These are phyloP conservation scores for Phylloporus scabripes DNA, from an alignment of 768 basidiomycete genomes.

Conservation along the genomic window DNA sequence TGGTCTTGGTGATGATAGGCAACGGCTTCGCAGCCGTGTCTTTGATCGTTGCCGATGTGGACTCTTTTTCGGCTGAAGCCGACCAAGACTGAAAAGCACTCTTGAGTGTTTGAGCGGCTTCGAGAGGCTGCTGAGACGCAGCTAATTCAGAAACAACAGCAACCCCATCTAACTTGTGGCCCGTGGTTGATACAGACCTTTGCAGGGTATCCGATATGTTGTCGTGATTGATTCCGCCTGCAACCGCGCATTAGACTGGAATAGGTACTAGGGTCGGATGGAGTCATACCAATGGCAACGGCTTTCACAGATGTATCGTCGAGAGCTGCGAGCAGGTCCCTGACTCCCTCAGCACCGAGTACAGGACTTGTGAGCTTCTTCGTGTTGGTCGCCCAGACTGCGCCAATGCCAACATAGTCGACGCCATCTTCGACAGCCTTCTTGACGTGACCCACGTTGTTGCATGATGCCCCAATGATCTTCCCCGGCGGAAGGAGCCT, in stretches of 20 bases:
- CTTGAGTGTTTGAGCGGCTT: slow-evolving; percentile 44
- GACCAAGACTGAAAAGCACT: slow-evolving; percentile 34
- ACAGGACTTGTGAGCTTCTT: slow-evolving; percentile 64
- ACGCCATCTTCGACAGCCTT: slow-evolving; percentile 58
- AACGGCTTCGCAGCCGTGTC: slow-evolving; percentile 46
- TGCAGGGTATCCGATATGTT: slow-evolving; percentile 76
- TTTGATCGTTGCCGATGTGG: slow-evolving; percentile 34
- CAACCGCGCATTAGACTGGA: neutral
- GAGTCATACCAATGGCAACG: slow-evolving; percentile 75
- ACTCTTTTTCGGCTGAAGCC: neutral
- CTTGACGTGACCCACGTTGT: slow-evolving; percentile 57
- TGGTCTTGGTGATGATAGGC: slow-evolving; percentile 41
- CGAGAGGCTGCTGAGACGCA: slow-evolving; percentile 50
- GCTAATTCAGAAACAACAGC: slow-evolving; percentile 89
- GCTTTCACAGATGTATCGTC: slow-evolving; percentile 61
- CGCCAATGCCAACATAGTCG: slow-evolving; percentile 87
- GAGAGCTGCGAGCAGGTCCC: slow-evolving; percentile 57
- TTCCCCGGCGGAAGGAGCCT: slow-evolving; percentile 59
- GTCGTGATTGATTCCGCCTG: slow-evolving; percentile 81
- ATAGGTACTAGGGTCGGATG: neutral
- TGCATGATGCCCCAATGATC: slow-evolving; percentile 80
- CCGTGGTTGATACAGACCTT: slow-evolving; percentile 55
- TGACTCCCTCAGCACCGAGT: slow-evolving; percentile 70
- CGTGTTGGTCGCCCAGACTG: slow-evolving; percentile 76
- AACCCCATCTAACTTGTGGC: slow-evolving; percentile 67